Percentiles rank a stretch among this genome's conserved stretches.
phyloP scores from a whole-genome alignment of 768 basidiomycete species.

The Amanita inopinata region DNA sequence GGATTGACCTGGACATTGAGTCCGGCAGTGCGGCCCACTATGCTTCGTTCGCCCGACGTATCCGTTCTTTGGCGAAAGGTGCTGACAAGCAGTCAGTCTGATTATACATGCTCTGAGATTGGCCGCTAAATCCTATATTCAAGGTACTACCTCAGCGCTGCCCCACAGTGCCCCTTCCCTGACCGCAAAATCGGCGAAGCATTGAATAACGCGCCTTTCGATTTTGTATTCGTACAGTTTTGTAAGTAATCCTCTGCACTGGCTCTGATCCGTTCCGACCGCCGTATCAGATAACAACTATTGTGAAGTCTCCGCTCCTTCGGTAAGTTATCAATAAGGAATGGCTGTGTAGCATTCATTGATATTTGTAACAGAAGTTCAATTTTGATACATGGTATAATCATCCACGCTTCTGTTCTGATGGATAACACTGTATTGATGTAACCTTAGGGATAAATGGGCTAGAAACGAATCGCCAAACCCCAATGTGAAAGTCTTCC shows the following conservation, averaged over 20 bases:
- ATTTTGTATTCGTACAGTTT: constrained; percentile 68
- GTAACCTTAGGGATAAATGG: constrained; percentile 41
- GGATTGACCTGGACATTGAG: constrained; percentile 66
- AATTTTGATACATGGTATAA: constrained; percentile 39
- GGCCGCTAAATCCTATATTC: constrained; percentile 2
- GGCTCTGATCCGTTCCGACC: constrained; percentile 2
- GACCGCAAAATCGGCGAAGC: constrained; percentile 53
- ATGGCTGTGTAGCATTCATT: background rate
- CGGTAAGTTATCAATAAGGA: constrained; percentile 17
- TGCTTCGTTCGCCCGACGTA: constrained; percentile 40
- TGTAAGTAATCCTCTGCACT: constrained; percentile 23
- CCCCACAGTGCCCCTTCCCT: constrained; percentile 61
- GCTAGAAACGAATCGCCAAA: constrained; percentile 51
- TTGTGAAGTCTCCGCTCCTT: constrained; percentile 34
- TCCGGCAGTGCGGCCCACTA: constrained; percentile 43
- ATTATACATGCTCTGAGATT: background rate
- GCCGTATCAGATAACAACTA: constrained; percentile 40
- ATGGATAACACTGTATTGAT: background rate
- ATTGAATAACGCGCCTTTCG: constrained; percentile 51
- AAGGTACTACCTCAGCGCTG: constrained; percentile 56
- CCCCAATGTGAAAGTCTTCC: constrained; percentile 46
- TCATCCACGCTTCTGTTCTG: background rate
- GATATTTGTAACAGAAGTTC: constrained; percentile 28
- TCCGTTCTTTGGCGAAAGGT: constrained; percentile 38
- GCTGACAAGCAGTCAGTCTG: constrained; percentile 37